phyloP scores from a whole-genome alignment of 2,329 filamentous ascomycete species.

The Paraphoma sp. region DNA sequence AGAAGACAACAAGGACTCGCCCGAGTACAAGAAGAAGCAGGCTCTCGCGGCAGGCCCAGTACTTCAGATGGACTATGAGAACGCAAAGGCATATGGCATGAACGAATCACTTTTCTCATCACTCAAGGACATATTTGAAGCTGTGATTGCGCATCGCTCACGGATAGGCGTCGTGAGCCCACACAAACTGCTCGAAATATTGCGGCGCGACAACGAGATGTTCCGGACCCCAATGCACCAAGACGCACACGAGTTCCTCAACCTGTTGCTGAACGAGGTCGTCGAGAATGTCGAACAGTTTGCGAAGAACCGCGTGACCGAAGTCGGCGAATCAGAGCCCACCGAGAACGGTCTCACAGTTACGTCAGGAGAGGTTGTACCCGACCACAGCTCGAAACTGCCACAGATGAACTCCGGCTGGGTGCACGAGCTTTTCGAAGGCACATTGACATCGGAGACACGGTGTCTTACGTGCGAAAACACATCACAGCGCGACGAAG shows the following conservation, averaged over 20 bases:
- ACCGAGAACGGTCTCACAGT: constrained; percentile 21
- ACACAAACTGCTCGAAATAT: constrained; percentile 89
- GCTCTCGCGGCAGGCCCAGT: constrained; percentile 88
- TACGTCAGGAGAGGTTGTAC: constrained; percentile 24
- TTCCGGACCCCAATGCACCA: constrained; percentile 98
- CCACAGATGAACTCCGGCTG: constrained; percentile 63
- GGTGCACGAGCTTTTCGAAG: constrained; percentile 98
- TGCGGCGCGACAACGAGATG: constrained; percentile 95
- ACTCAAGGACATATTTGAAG: constrained; percentile 94
- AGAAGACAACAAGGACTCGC: constrained; percentile 92
- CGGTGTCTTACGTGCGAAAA: constrained; percentile 97
- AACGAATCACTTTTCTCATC: constrained; percentile 93
- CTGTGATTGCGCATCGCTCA: constrained; percentile 79
- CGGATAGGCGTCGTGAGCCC: constrained; percentile 91
- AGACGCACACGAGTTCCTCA: constrained; percentile 96
- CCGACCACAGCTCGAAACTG: constrained; percentile 22
- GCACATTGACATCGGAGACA: constrained; percentile 92
- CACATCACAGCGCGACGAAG: constrained; percentile 91
- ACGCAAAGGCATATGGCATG: constrained; percentile 84
- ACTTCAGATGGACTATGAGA: constrained; percentile 82
- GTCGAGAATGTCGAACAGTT: constrained; percentile 93
- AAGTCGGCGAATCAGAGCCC: constrained; percentile 36
- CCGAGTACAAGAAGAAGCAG: constrained; percentile 98
- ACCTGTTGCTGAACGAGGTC: constrained; percentile 92
- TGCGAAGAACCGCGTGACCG: constrained; percentile 66